Evolutionary conservation across 108 stramenopile species (phyloP).

Genomic region (Schizochytrium sp.): DNA sequence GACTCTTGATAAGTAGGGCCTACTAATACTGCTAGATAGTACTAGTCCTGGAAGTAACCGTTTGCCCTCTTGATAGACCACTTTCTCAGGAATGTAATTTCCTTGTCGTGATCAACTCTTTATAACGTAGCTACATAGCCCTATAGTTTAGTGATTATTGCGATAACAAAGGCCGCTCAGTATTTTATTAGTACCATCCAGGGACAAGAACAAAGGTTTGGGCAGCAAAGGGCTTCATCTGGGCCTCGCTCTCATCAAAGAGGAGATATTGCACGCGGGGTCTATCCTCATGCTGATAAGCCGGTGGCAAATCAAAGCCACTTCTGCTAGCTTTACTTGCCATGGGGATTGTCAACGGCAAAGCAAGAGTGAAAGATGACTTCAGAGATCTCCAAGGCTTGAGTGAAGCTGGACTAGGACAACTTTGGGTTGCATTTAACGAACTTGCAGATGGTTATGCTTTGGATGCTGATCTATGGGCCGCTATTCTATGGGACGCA

Average conservation of each 20-base stretch:
- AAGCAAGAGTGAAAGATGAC: background rate
- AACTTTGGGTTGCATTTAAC: conserved; percentile 53
- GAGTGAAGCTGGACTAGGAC: conserved; percentile 45
- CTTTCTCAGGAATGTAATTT: background rate
- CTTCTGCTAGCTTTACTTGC: background rate
- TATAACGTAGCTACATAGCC: background rate
- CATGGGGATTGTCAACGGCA: conserved; percentile 42
- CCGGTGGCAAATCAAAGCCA: no score
- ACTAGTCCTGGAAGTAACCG: background rate
- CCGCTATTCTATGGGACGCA: conserved; percentile 51
- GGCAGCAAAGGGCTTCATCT: no score
- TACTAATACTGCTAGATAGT: background rate
- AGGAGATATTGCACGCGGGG: no score
- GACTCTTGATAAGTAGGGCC: background rate
- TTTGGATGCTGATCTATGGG: background rate
- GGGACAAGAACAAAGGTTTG: no score
- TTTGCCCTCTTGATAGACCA: background rate
- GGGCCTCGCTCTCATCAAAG: no score
- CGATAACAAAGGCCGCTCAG: no score
- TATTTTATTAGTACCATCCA: no score
- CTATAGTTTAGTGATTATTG: no score
- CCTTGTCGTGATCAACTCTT: background rate
- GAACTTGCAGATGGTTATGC: conserved; percentile 36
- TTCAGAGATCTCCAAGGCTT: background rate
- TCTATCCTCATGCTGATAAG: no score